Evolutionary conservation across 768 basidiomycete genomes (phyloP), one percentile per base, ranked within the genome.

Genomic region (Coprinopsis cinerea): DNA sequence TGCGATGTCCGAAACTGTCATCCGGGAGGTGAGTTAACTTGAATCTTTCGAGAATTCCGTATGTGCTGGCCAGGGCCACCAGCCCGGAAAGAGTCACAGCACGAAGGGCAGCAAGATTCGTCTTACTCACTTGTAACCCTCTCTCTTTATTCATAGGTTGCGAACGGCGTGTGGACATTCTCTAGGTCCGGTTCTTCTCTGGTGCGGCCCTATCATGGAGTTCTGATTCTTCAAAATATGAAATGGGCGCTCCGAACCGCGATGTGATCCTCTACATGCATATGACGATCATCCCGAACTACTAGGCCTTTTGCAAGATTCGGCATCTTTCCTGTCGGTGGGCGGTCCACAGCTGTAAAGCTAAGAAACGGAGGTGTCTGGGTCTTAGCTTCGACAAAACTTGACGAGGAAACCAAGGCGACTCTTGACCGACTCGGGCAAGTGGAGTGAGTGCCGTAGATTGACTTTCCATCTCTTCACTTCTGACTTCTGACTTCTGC

Each of bases 281-380:
- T 7, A 32, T n/a, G n/a, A 32, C 30, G 9, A 15, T 9, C 30
- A 7, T 32, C 17, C 17, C 30, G 28, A 7, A 34, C 50, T 37
- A 39, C 2, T 49, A 86, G 85, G 39, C 83, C 85, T 1, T 90
- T 89, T 59, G 60, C 76, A 11, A 77, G 88, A 36, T 79, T 76
- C 51, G 79, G 81, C 7, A 6, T 89, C 23, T 57, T 90, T 14
- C 88, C 89, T 2, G 68, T 92, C 24, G 92, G 92, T 1, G 90
- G 91, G 17, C 72, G 92, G 39, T 83, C 88, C 5, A 94, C 91
- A 0, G 92, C 90, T 0, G 72, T 94, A 57, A 79, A 75, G 64
- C 71, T 93, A 20, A 65, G 66, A 32, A 74, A 77, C 44, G 82
- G 84, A 30, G 82, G 78, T 11, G 81, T 93, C 23, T 93, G 88